Evolutionary conservation across 495 filamentous ascomycete species (phyloP).

Genomic region (Haplographium delicatum): DNA sequence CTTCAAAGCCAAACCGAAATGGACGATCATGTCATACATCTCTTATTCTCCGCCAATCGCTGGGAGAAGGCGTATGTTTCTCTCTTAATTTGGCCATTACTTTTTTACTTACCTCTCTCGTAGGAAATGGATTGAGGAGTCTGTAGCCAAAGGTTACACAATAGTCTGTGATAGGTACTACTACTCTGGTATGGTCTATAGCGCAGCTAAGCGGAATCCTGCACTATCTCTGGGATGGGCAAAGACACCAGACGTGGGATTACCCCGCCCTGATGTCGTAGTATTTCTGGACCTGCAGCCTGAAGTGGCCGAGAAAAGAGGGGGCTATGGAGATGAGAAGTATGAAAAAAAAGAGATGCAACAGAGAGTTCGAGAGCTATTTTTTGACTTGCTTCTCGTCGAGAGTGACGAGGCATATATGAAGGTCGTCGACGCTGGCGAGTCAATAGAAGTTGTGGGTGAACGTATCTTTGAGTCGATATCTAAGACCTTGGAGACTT

Average conservation of each 20-base stretch:
- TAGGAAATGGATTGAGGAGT: constrained; percentile 53
- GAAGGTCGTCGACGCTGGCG: constrained; percentile 48
- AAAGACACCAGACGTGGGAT: constrained; percentile 72
- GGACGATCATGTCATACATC: constrained; percentile 89
- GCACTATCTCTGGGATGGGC: constrained; percentile 71
- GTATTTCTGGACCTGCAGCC: constrained; percentile 79
- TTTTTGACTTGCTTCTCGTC: constrained; percentile 43
- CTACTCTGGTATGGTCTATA: constrained; percentile 89
- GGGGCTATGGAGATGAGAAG: constrained; percentile 81
- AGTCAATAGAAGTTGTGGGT: constrained; percentile 43
- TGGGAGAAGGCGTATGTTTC: constrained; percentile 72
- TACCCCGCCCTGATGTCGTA: constrained; percentile 83
- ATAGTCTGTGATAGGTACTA: constrained; percentile 91
- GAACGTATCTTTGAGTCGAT: constrained; percentile 41
- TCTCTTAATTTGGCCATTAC: not conserved
- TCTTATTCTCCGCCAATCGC: constrained; percentile 92
- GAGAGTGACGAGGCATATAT: constrained; percentile 33
- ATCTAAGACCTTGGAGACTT: not conserved
- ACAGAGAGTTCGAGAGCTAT: constrained; percentile 67
- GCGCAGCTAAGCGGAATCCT: constrained; percentile 80
- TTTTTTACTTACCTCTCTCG: not conserved
- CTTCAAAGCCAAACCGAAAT: constrained; percentile 67
- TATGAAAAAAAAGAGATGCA: constrained; percentile 89
- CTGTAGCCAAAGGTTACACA: constrained; percentile 60
- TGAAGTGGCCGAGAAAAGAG: constrained; percentile 64